A percentile compares a stretch with the other conserved stretches of the same genome.
Conservation (phyloP, 202 grass and related monocot genomes). For the Cymbopogon flexuosus region DNA sequence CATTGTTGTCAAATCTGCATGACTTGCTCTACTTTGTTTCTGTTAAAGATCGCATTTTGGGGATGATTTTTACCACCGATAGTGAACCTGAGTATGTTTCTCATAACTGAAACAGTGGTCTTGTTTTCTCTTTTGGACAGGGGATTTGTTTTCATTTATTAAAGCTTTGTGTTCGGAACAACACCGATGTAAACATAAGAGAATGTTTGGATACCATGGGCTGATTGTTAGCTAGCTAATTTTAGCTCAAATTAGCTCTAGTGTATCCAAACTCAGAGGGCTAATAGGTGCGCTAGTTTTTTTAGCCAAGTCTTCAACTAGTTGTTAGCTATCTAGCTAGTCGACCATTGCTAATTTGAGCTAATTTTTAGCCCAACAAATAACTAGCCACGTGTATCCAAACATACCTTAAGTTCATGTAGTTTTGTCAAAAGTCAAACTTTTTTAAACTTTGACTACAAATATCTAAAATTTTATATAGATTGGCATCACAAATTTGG, state of each 20-base stretch:
- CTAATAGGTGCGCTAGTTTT: background rate
- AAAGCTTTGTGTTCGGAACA: slow-evolving; percentile 15
- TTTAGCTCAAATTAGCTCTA: background rate
- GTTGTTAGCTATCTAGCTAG: background rate
- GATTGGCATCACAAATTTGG: background rate
- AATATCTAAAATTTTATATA: background rate
- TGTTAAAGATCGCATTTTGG: background rate
- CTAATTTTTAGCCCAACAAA: background rate
- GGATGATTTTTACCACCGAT: background rate
- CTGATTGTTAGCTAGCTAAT: too few relatives aligned
- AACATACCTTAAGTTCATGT: background rate
- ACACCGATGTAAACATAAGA: background rate
- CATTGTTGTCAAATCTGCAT: background rate
- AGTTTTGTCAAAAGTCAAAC: background rate
- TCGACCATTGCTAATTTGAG: background rate
- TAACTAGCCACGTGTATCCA: too few relatives aligned
- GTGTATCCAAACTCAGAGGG: background rate
- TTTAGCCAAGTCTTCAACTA: background rate
- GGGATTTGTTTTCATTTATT: slow-evolving; percentile 18
- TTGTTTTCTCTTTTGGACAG: background rate
- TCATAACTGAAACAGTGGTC: background rate
- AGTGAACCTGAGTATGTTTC: background rate
- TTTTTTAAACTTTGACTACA: background rate
- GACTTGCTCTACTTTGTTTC: background rate
- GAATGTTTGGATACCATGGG: background rate